Evolutionary conservation across 305 asterid species (phyloP), one percentile per base, ranked within the genome.

Genomic region (Solanum hybrid): DNA sequence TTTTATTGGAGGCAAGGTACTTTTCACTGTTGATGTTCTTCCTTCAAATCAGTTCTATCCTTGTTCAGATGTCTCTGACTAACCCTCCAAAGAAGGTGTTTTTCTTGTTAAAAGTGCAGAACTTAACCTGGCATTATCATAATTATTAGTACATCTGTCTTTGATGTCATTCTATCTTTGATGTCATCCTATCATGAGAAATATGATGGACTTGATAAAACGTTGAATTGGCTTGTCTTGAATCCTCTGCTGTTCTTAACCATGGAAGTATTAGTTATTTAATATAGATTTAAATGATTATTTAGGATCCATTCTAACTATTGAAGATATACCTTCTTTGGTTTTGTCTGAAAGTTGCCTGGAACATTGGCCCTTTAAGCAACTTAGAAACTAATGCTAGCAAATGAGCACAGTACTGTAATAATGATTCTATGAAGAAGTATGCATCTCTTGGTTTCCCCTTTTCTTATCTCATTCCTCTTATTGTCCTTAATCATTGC

Each of bases 1-100:
- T 87, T 97, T 96, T 91, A 89, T 93, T 90, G 98, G 98, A 90
- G 99, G 99, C 92, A 97, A 94, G 98, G 99, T 96, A 92, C 66
- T 36, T 32, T 85, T 51, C 38, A 20, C 66, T 24, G 20, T 34
- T 85, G 78, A 85, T 71, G 27, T 85, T 51, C 17, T 86, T 82
- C 85, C 37, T 66, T 37, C 71, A 38, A 46, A 88, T 88, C 5
- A 16, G 26, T 36, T 79, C 71, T 84, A 51, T 51, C 75, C 31
- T 84, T 82, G 42, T 51, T 84, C 22, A 22, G 31, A 84, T 84
- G 73, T 84, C 42, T 84, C 87, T 17, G 75, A 51, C 42, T 20
- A 31, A 51, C 42, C 10, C 42, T 84, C 31, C 87, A 84, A 3
- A 31, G 75, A 31, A 31, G 6, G 29, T 84, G 20, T 82, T 84